These are phyloP conservation scores for Cardamine resedifolia DNA, from an alignment of 345 rosid genomes.

Conservation along the genomic window DNA sequence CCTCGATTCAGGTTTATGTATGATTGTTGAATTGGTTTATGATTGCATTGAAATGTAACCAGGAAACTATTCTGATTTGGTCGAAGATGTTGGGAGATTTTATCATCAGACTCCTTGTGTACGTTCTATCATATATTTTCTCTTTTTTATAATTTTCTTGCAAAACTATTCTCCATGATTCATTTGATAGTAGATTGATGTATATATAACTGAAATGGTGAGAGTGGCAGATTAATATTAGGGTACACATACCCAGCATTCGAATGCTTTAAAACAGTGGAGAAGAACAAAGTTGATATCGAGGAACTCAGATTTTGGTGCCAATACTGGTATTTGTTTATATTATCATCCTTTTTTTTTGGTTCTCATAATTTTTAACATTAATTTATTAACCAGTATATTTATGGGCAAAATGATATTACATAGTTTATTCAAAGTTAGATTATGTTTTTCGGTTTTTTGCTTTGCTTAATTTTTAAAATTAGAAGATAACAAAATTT, in stretches of 20 bases:
- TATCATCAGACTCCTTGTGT: constrained; percentile 58
- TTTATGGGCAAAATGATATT: neutral
- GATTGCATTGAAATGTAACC: constrained; percentile 7
- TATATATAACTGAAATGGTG: neutral
- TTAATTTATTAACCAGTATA: neutral
- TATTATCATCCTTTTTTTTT: neutral
- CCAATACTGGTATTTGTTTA: constrained; percentile 67
- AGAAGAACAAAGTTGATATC: constrained; percentile 73
- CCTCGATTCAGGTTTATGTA: neutral
- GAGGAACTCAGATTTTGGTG: constrained; percentile 95
- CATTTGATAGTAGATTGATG: neutral
- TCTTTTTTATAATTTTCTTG: neutral
- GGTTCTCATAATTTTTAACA: neutral
- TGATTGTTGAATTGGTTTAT: neutral
- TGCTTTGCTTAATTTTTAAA: neutral
- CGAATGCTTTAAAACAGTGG: constrained; percentile 80
- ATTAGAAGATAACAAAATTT: neutral
- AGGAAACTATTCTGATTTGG: constrained; percentile 37
- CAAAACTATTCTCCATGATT: neutral
- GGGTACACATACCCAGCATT: constrained; percentile 96
- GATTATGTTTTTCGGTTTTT: neutral
- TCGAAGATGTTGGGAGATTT: constrained; percentile 74
- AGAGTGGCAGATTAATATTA: constrained; percentile 57
- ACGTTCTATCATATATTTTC: constrained; percentile 22
- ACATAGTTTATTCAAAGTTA: neutral